Percentiles rank a stretch among this genome's conserved stretches.
Evolutionary conservation across 2,329 filamentous ascomycete species (phyloP).

Genomic region (Xylariaceae sp.): DNA sequence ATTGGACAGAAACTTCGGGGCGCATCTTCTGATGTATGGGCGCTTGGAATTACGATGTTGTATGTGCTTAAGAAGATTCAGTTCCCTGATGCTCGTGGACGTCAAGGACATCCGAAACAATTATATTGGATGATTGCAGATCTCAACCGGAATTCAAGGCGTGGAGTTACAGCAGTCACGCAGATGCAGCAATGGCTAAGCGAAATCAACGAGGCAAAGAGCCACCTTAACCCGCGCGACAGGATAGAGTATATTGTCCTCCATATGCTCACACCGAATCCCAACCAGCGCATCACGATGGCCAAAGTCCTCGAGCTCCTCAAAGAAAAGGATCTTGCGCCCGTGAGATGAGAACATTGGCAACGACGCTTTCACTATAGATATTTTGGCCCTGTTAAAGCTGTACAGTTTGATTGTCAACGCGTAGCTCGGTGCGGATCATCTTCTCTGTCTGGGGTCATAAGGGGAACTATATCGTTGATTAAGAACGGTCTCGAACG

Average conservation of each 20-base stretch:
- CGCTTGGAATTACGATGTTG: slow-evolving; percentile 59
- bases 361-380: no score
- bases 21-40: slow-evolving; percentile 57
- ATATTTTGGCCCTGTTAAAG: no score
- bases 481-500: no score
- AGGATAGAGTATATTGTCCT: slow-evolving; percentile 50
- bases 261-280: slow-evolving; percentile 54
- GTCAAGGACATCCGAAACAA: slow-evolving; percentile 46
- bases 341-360: no score
- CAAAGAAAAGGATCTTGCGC: slow-evolving; percentile 8
- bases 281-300: slow-evolving; percentile 53
- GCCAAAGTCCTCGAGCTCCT: slow-evolving; percentile 48
- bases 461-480: no score
- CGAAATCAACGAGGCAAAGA: slow-evolving; percentile 50
- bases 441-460: no score
- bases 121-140: slow-evolving; percentile 60
- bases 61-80: slow-evolving; percentile 56
- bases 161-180: slow-evolving; percentile 37
- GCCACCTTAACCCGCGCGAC: slow-evolving; percentile 45
- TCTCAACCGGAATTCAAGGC: slow-evolving; percentile 41
- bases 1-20: slow-evolving; percentile 54
- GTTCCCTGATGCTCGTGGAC: slow-evolving; percentile 52
- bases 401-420: no score
- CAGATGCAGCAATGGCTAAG: slow-evolving; percentile 58
- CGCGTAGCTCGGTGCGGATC: no score